phyloP scores from a whole-genome alignment of 768 basidiomycete genomes.

The Austroboletus festivus region DNA sequence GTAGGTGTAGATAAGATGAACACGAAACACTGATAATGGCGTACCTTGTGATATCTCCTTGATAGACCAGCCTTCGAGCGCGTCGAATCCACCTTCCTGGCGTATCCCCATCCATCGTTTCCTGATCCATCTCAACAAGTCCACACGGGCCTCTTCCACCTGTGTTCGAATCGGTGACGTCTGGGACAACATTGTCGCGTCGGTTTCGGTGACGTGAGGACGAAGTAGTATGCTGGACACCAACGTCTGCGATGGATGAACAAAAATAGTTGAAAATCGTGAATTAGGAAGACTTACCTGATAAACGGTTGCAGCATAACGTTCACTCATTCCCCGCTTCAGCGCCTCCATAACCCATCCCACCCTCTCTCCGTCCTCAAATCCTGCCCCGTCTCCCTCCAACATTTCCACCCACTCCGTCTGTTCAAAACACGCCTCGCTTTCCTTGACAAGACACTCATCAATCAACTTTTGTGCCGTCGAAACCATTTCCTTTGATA shows the following conservation, averaged over 20 bases:
- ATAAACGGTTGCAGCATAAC: conserved; percentile 67
- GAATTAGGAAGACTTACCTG: conserved; percentile 48
- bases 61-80: conserved; percentile 81
- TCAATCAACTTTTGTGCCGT: conserved; percentile 60
- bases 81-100: conserved; percentile 75
- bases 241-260: too few relatives aligned
- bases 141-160: conserved; percentile 63
- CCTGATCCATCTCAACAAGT: conserved; percentile 58
- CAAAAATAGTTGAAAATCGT: too few relatives aligned
- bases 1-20: neutral
- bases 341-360: conserved; percentile 71
- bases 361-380: conserved; percentile 76
- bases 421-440: conserved; percentile 64
- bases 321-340: conserved; percentile 58
- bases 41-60: conserved; percentile 65
- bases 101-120: conserved; percentile 75
- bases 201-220: conserved; percentile 56
- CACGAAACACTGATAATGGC: neutral
- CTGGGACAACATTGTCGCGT: conserved; percentile 58
- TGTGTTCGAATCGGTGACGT: conserved; percentile 70
- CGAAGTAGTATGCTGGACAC: conserved; percentile 72
- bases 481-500: conserved; percentile 58
- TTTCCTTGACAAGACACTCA: conserved; percentile 54
- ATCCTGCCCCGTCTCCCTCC: conserved; percentile 66
- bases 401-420: conserved; percentile 74